Base-by-base conservation (phyloP, 371 early-diverging fungal genomes). In the Antonospora locustae region DNA sequence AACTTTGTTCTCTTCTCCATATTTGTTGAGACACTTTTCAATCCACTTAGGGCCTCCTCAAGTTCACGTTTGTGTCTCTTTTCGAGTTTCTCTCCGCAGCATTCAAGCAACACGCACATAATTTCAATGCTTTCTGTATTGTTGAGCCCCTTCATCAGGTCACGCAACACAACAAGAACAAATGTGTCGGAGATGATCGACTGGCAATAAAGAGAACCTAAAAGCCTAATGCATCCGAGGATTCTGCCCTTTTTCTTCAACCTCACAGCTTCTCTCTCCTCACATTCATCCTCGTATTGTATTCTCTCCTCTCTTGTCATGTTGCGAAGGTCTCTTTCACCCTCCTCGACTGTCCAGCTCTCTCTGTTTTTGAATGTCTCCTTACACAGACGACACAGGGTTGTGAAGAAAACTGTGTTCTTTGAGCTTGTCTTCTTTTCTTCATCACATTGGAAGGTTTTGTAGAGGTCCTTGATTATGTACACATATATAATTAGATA, bases 351-450 rank as follows among this genome's bases (percentile, higher is more conserved):
- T 9, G 45, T 36, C 59, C 63, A 67, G 9, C 28, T 45, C 3
- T 66, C 51, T 27, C 50, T 38, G 2, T 51, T 48, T 4, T 53
- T 39, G 4, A 67, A 6, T 11, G 43, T 63, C 23, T 52, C 50
- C 23, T 43, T 16, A 17, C 25, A 32, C 12, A 49, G 43, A 2
- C 38, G 53, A 24, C 62, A 30, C 24, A 67, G 58, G 19, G 59
- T 67, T 11, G 59, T 57, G 50, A 67, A 63, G 41, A 67, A 67
- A 25, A 60, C 66, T 12, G 59, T 63, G 20, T 63, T 49, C 19
- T 22, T 41, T 36, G 9, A n/a, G 43, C 56, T 41, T 6, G 6
- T 25, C 1, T 9, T 16, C 53, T 47, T 50, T 43, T 67, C 67
- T 38, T 67, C 64, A 29, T 53, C 51, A 46, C 48, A 54, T 37